Evolutionary conservation across 352 stramenopile genomes (phyloP).

Genomic region (Globisporangium nagaii): DNA sequence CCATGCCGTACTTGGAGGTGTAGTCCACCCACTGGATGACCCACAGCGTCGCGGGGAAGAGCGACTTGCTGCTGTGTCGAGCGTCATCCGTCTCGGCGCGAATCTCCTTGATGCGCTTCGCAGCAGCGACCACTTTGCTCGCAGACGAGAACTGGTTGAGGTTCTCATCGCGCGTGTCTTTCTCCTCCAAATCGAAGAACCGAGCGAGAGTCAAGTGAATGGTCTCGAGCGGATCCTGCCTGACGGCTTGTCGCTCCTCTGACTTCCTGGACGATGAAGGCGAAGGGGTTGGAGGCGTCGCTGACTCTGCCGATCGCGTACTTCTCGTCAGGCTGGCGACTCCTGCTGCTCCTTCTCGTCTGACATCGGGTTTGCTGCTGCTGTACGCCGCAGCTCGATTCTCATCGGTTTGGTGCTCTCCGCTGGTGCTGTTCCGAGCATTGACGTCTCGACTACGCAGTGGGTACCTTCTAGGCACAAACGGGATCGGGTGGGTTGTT

Average conservation of each 20-base stretch:
- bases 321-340: not conserved
- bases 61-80: constrained; percentile 13
- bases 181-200: constrained; percentile 67
- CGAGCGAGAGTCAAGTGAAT: constrained; percentile 52
- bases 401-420: constrained; percentile 5
- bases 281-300: not conserved
- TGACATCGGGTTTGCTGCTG: not conserved
- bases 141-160: constrained; percentile 58
- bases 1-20: constrained; percentile 98
- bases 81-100: constrained; percentile 34
- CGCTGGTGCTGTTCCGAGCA: constrained; percentile 1
- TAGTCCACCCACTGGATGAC: constrained; percentile 98
- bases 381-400: not conserved
- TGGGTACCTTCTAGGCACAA: constrained; percentile 26
- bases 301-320: constrained; percentile 2
- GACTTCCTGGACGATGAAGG: not conserved
- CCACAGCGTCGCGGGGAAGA: constrained; percentile 81
- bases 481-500: constrained; percentile 14
- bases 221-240: constrained; percentile 32
- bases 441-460: constrained; percentile 33
- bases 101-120: constrained; percentile 63
- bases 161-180: constrained; percentile 24
- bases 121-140: constrained; percentile 47
- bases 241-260: not conserved
- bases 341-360: not conserved